These are phyloP conservation scores for Mangifera indica DNA, from an alignment of 345 rosid genomes.

Conservation along the genomic window DNA sequence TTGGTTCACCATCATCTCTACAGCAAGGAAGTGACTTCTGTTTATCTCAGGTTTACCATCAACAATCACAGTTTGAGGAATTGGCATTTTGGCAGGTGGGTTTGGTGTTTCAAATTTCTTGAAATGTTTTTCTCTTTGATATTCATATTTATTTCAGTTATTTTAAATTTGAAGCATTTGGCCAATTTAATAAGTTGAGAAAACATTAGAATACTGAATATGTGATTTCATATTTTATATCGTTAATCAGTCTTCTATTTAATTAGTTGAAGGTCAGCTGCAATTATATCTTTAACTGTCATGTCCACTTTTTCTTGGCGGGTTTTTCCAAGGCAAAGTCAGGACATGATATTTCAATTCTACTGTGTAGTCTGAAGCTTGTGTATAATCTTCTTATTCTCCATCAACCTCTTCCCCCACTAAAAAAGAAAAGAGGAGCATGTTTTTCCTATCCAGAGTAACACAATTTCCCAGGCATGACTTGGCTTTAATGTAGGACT, in stretches of 20 bases:
- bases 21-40: constrained; percentile 1
- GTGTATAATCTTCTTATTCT: too few relatives aligned
- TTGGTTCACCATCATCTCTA: constrained; percentile 2
- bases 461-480: not conserved
- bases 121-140: constrained; percentile 8
- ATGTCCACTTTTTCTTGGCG: too few relatives aligned
- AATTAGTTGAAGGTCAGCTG: not conserved
- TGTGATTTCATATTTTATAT: not conserved
- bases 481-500: not conserved
- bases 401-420: too few relatives aligned
- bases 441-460: not conserved
- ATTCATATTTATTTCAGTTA: not conserved
- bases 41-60: not conserved
- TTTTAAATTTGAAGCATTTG: too few relatives aligned
- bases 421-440: too few relatives aligned
- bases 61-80: constrained; percentile 5
- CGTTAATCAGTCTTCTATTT: not conserved
- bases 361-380: too few relatives aligned
- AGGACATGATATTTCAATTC: too few relatives aligned
- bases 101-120: not conserved
- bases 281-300: not conserved
- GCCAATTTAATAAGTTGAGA: not conserved
- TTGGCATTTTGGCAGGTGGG: constrained; percentile 15
- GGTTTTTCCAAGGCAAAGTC: too few relatives aligned
- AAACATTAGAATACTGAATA: not conserved